Evolutionary conservation across 306 rosid species (phyloP).

Genomic region (Cucumis melo): DNA sequence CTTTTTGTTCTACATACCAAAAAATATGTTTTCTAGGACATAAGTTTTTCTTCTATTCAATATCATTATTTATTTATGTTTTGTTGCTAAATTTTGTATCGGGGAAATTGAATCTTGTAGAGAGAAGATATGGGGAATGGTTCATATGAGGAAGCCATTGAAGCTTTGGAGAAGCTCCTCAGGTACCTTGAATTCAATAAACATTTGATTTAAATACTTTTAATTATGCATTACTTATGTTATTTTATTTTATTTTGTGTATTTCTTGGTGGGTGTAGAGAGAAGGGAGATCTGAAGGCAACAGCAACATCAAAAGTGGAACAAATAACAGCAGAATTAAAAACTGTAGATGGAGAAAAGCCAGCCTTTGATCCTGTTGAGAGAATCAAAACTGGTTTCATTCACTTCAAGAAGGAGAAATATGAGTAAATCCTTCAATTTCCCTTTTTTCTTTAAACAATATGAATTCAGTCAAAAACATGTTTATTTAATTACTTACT

Average conservation of each 20-base stretch:
- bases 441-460: background rate
- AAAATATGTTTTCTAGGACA: background rate
- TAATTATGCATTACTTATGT: background rate
- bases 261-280: slow-evolving; percentile 22
- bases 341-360: slow-evolving; percentile 18
- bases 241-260: background rate
- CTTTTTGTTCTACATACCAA: background rate
- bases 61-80: too few species aligned
- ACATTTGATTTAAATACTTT: background rate
- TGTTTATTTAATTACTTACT: background rate
- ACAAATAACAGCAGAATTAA: slow-evolving; percentile 60
- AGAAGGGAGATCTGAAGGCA: slow-evolving; percentile 49
- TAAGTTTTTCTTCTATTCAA: background rate
- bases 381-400: slow-evolving; percentile 64
- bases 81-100: background rate
- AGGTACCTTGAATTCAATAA: slow-evolving; percentile 22
- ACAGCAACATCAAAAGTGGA: slow-evolving; percentile 64
- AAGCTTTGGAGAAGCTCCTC: slow-evolving; percentile 65
- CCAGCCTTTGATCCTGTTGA: slow-evolving; percentile 51
- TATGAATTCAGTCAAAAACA: background rate
- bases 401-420: slow-evolving; percentile 88
- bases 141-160: slow-evolving; percentile 69
- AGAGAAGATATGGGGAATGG: slow-evolving; percentile 78
- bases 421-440: slow-evolving; percentile 47
- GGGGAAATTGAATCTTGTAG: slow-evolving; percentile 14